A percentile compares a stretch with the other conserved stretches of the same genome.
Evolutionary conservation across 257 asterid genomes (phyloP).

Genomic region (Haberlea rhodopensis): DNA sequence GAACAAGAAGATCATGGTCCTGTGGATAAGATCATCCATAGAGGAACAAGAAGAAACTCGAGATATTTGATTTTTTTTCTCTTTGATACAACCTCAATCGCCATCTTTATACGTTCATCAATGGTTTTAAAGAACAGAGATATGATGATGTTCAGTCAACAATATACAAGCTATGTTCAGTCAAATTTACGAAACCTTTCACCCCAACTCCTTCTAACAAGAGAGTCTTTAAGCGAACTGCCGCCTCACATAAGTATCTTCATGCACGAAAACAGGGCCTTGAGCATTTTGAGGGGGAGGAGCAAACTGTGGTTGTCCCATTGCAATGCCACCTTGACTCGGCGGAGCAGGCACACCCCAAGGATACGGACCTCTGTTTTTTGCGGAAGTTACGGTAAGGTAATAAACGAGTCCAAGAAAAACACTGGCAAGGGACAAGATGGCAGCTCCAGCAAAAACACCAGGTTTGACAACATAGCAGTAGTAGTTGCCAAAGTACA

Average conservation of each 20-base stretch:
- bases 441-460: conserved; percentile 85
- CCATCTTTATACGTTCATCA: not conserved
- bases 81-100: not conserved
- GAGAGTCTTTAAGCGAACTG: conserved; percentile 40
- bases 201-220: not conserved
- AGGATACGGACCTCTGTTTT: conserved; percentile 34
- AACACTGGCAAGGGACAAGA: conserved; percentile 65
- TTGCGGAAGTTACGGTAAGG: conserved; percentile 42
- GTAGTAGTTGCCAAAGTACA: conserved; percentile 61
- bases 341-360: conserved; percentile 43
- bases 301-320: conserved; percentile 85
- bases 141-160: not conserved
- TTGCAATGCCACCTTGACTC: conserved; percentile 62
- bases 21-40: no score
- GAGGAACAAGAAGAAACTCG: no score
- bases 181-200: not conserved
- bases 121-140: not conserved
- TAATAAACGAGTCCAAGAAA: conserved; percentile 68
- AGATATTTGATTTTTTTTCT: no score
- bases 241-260: conserved; percentile 84
- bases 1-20: no score
- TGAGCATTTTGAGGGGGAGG: conserved; percentile 39
- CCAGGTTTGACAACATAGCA: conserved; percentile 84
- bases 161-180: not conserved
- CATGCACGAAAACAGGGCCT: conserved; percentile 80